Evolutionary conservation across 306 rosid species (phyloP), one percentile per base, ranked within the genome.

Genomic region (Amphicarpaea edgeworthii): DNA sequence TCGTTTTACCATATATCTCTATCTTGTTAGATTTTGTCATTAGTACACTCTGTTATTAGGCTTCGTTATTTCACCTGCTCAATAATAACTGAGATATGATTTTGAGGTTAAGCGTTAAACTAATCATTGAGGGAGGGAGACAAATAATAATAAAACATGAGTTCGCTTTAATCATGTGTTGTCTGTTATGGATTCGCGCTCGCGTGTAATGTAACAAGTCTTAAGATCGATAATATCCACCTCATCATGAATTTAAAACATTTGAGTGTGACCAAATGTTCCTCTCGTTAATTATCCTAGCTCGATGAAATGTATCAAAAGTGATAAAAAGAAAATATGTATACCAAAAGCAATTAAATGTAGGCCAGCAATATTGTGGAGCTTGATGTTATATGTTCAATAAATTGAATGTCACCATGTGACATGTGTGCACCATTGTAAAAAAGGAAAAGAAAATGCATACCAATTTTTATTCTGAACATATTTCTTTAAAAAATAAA

Each of bases 71-170:
- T 73, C 61, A 40, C 62, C 19, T 57, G 37, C 16, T 73, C 16
- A 43, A 32, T 15, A 19, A 51, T 50, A 63, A 4, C 8, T 11
- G 0, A 28, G 6, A 28, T 63, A 3, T 62, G 66, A 50, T 72
- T 53, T 41, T 30, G 15, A 47, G 51, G 45, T 71, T 50, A 37
- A 49, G 21, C 42, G 21, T 26, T 69, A 60, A 28, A 47, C 49
- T 8, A 30, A 46, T n/a, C 40, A 47, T 38, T 37, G 76, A 80
- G 30, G 65, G 76, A 80, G 30, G 65, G 65, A 67, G 72, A 47
- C 80, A 68, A 68, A 20, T 46, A 38, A 37, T 21, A 8, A 74
- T 58, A 65, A 80, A 59, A 60, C 62, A 32, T 5, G 66, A 16
- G 28, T 26, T 81, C 41, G 40, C 77, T 60, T 68, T 75, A 75